These are phyloP conservation scores for Orbilia oligospora DNA, from an alignment of 2,329 filamentous ascomycete genomes.

Conservation along the genomic window DNA sequence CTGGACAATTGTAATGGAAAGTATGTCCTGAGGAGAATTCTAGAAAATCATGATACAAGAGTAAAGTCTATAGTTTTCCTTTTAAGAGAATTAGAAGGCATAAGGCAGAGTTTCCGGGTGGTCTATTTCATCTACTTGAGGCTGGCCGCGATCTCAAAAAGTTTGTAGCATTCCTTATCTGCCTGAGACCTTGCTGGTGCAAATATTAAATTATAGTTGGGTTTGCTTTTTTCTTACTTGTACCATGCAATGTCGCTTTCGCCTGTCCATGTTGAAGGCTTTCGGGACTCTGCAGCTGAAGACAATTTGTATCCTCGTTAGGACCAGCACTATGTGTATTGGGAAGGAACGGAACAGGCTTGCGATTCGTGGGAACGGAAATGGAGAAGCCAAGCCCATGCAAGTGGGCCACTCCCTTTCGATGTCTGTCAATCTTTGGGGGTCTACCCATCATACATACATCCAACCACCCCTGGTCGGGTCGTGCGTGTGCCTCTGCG, in stretches of 20 bases:
- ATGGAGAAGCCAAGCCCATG: slow-evolving; percentile 50
- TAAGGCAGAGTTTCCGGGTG: neutral
- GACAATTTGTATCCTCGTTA: slow-evolving; percentile 30
- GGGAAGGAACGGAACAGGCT: slow-evolving; percentile 30
- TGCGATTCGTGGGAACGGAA: slow-evolving; percentile 45
- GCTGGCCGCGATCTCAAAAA: slow-evolving; percentile 4
- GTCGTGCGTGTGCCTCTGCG: slow-evolving; percentile 41
- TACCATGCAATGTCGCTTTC: slow-evolving; percentile 48
- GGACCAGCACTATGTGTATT: slow-evolving; percentile 27
- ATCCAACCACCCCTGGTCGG: slow-evolving; percentile 29
- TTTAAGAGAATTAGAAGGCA: neutral
- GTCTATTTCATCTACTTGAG: neutral
- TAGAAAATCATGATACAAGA: neutral
- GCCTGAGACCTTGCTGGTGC: slow-evolving; percentile 34
- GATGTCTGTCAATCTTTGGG: slow-evolving; percentile 35
- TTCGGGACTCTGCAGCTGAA: slow-evolving; percentile 48
- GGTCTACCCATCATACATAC: slow-evolving; percentile 30
- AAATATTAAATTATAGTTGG: slow-evolving; percentile 37
- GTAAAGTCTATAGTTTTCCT: neutral
- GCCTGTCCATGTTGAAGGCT: slow-evolving; percentile 41
- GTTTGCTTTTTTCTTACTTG: slow-evolving; percentile 44
- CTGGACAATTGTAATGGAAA: no score
- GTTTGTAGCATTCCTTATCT: slow-evolving; percentile 33
- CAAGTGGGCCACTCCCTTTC: slow-evolving; percentile 41
- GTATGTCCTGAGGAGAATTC: no score